Evolutionary conservation across 2,329 filamentous ascomycete species (phyloP).

Genomic region (Neofusicoccum cordaticola): DNA sequence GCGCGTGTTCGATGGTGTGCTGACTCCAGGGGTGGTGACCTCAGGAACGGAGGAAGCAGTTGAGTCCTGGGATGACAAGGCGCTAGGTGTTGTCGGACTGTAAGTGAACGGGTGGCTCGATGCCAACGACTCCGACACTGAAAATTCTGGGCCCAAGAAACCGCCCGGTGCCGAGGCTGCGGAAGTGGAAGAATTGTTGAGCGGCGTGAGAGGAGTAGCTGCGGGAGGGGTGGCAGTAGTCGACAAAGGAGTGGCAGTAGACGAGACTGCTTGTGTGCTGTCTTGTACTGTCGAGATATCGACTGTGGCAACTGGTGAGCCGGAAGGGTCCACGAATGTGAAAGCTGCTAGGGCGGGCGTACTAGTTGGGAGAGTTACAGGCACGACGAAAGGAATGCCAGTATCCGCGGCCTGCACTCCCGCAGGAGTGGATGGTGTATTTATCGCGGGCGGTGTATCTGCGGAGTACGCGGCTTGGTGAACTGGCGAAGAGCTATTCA

Average conservation of each 20-base stretch:
- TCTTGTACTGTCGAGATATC: conserved; percentile 29
- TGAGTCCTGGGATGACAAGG: not conserved
- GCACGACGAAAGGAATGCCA: conserved; percentile 31
- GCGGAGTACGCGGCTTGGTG: not conserved
- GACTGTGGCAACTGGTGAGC: conserved; percentile 31
- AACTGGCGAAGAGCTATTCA: conserved; percentile 25
- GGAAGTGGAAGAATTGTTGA: not conserved
- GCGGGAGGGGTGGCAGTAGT: not conserved
- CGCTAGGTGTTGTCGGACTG: not conserved
- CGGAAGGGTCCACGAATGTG: conserved; percentile 32
- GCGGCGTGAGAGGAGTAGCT: not conserved
- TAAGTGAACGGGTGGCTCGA: not conserved
- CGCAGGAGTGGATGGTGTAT: not conserved
- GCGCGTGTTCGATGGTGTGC: not conserved
- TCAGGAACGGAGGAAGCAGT: not conserved
- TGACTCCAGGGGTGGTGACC: not conserved
- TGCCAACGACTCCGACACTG: not conserved
- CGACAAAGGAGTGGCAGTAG: not conserved
- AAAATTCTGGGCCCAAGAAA: conserved; percentile 3
- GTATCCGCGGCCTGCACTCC: conserved; percentile 30
- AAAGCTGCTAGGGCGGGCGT: conserved; percentile 28
- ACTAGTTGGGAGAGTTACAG: conserved; percentile 30
- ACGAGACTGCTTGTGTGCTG: conserved; percentile 19
- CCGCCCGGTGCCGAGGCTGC: not conserved
- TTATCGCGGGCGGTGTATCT: conserved; percentile 5